Percentiles rank a stretch among this genome's conserved stretches.
Evolutionary conservation across 345 rosid species (phyloP).

Genomic region (Eutrema heterophyllum): DNA sequence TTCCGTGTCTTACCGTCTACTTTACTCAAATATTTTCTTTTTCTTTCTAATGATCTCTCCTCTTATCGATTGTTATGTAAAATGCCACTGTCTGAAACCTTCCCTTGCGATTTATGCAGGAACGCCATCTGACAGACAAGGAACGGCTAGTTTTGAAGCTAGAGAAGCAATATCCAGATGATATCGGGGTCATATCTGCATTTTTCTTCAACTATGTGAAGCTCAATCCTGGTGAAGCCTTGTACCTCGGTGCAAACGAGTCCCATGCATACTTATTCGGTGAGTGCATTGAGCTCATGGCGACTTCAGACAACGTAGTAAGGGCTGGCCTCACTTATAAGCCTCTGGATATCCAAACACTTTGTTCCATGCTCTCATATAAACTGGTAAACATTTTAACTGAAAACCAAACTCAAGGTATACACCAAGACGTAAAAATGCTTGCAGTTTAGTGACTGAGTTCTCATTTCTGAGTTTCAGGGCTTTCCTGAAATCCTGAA

Average conservation of each 20-base stretch:
- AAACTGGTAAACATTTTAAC: conserved; percentile 52
- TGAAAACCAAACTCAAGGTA: neutral
- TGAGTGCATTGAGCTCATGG: conserved; percentile 97
- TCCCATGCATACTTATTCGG: conserved; percentile 92
- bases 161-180: conserved; percentile 84
- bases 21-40: neutral
- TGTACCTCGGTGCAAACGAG: conserved; percentile 91
- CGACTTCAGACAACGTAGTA: conserved; percentile 96
- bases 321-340: conserved; percentile 99
- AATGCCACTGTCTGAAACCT: conserved; percentile 3
- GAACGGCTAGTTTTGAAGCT: conserved; percentile 75
- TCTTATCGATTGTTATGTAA: neutral
- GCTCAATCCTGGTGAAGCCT: conserved; percentile 94
- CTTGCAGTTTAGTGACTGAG: conserved; percentile 2
- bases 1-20: neutral
- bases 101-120: conserved; percentile 34
- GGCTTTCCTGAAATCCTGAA: conserved; percentile 82
- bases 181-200: conserved; percentile 82
- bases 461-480: conserved; percentile 39
- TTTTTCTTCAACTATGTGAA: conserved; percentile 84
- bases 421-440: neutral
- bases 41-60: too few relatives aligned
- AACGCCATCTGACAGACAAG: conserved; percentile 74
- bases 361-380: conserved; percentile 95
- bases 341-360: conserved; percentile 73